phyloP scores from a whole-genome alignment of 2,329 filamentous ascomycete genomes.

The Keithomyces neogunnii region DNA sequence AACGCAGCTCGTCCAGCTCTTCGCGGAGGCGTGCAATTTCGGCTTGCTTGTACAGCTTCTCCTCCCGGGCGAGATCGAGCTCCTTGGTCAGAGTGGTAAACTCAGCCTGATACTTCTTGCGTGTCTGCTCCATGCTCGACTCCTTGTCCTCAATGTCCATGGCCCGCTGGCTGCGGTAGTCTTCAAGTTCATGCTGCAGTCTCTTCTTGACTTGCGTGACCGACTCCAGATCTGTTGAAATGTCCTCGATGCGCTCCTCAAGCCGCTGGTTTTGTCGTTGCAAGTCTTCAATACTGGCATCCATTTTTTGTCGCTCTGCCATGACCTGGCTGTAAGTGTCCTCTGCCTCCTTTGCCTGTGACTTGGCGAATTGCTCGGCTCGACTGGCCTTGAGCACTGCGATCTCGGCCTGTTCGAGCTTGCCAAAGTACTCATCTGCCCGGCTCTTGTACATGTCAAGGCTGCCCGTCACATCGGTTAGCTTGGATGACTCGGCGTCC shows the following conservation, averaged over 20 bases:
- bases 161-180: constrained; percentile 89
- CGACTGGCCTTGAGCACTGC: constrained; percentile 85
- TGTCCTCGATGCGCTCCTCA: constrained; percentile 84
- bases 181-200: constrained; percentile 92
- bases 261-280: constrained; percentile 83
- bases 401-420: constrained; percentile 94
- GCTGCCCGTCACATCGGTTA: constrained; percentile 75
- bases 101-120: constrained; percentile 94
- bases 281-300: constrained; percentile 77
- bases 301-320: constrained; percentile 86
- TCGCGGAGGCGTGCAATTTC: constrained; percentile 87
- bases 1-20: constrained; percentile 87
- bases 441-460: constrained; percentile 84
- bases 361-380: constrained; percentile 88
- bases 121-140: constrained; percentile 88
- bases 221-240: constrained; percentile 80
- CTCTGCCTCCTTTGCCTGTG: constrained; percentile 83
- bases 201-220: constrained; percentile 86
- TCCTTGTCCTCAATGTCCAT: constrained; percentile 98
- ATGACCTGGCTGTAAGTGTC: constrained; percentile 85
- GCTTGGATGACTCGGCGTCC: constrained; percentile 78
- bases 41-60: constrained; percentile 73
- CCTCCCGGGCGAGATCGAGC: constrained; percentile 86
- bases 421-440: constrained; percentile 93
- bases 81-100: constrained; percentile 85